Percentiles rank a stretch among this genome's conserved stretches.
Conservation (phyloP, 345 rosid species). For the Eutrema yunnanense region DNA sequence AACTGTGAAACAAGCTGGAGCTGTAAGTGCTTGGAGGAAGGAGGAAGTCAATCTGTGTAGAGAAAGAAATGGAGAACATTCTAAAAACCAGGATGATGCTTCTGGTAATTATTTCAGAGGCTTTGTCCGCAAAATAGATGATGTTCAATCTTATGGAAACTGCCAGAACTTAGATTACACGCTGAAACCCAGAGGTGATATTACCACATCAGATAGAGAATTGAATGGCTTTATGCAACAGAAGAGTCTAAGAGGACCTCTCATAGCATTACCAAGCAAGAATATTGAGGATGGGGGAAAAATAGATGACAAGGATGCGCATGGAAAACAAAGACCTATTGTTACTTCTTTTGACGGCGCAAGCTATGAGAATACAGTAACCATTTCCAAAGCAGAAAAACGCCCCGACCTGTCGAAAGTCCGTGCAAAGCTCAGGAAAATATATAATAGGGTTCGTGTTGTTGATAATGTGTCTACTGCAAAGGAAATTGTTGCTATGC, state of each 20-base stretch:
- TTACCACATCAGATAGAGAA: background rate
- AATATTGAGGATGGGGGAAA: background rate
- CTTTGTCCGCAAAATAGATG: background rate
- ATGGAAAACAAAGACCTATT: background rate
- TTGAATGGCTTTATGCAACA: conserved; percentile 25
- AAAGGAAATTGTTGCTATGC: conserved; percentile 52
- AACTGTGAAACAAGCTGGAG: conserved; percentile 5
- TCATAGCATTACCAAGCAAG: conserved; percentile 10
- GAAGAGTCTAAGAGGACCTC: background rate
- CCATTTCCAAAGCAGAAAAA: conserved; percentile 13
- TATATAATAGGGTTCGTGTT: conserved; percentile 53
- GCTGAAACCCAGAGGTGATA: background rate
- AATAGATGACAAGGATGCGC: background rate
- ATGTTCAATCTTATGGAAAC: conserved; percentile 18
- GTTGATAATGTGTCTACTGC: conserved; percentile 58
- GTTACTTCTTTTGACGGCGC: conserved; percentile 1
- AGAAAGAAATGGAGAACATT: conserved; percentile 10
- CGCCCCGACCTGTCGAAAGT: conserved; percentile 10
- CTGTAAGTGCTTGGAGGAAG: conserved; percentile 22
- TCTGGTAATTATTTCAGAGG: conserved; percentile 1
- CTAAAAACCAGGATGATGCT: conserved; percentile 12
- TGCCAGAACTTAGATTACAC: conserved; percentile 1
- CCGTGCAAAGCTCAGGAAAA: conserved; percentile 43
- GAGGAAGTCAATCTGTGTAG: conserved; percentile 18
- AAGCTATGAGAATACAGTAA: background rate